Percentiles rank a stretch among this genome's conserved stretches.
Conservation (phyloP, 2,329 filamentous ascomycete genomes). For the Pestalotiopsis sp. region DNA sequence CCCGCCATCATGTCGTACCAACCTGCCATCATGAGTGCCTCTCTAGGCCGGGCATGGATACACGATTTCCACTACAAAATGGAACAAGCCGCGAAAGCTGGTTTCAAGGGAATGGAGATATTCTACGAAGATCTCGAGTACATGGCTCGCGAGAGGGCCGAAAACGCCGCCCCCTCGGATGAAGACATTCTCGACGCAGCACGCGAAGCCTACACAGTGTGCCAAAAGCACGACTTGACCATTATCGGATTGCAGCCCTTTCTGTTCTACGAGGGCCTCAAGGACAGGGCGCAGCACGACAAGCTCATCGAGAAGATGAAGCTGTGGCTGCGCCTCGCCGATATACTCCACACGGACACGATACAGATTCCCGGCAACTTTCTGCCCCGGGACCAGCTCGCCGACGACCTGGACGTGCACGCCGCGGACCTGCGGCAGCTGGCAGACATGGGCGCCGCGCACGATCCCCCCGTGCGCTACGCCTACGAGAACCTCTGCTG, state of each 20-base stretch:
- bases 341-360: conserved; percentile 66
- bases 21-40: conserved; percentile 6
- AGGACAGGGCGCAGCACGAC: conserved; percentile 59
- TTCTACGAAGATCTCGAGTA: conserved; percentile 76
- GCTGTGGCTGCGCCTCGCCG: conserved; percentile 68
- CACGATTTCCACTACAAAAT: conserved; percentile 7
- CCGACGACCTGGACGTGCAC: conserved; percentile 52
- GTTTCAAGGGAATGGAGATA: conserved; percentile 70
- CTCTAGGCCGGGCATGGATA: conserved; percentile 2
- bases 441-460: conserved; percentile 64
- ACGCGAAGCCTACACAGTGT: conserved; percentile 54
- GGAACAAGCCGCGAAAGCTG: conserved; percentile 34
- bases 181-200: conserved; percentile 59
- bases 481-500: conserved; percentile 74
- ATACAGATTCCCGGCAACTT: conserved; percentile 76
- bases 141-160: conserved; percentile 46
- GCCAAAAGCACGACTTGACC: conserved; percentile 50
- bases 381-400: conserved; percentile 48
- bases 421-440: conserved; percentile 62
- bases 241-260: conserved; percentile 76
- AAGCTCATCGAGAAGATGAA: conserved; percentile 61
- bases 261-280: conserved; percentile 72
- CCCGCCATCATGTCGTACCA: not conserved
- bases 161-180: conserved; percentile 35
- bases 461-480: conserved; percentile 61